phyloP scores from a whole-genome alignment of 2,329 filamentous ascomycete species.

The Dendrostoma leiphaemia region DNA sequence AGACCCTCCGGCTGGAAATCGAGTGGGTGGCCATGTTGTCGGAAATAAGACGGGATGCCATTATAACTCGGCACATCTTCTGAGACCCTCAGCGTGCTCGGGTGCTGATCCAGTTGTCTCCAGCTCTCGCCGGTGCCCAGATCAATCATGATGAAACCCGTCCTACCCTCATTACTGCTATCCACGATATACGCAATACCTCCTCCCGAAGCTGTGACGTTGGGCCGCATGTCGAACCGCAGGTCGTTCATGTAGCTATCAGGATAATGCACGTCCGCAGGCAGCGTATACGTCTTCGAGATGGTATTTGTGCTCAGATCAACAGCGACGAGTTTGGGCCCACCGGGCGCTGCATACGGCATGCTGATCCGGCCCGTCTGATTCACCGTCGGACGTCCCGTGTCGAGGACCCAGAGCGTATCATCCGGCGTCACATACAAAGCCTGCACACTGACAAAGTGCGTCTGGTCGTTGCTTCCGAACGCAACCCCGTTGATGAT shows the following conservation, averaged over 20 bases:
- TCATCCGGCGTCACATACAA: slow-evolving; percentile 42
- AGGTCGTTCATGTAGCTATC: slow-evolving; percentile 46
- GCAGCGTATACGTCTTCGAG: slow-evolving; percentile 39
- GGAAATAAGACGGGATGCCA: background rate
- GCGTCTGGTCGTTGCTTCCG: slow-evolving; percentile 38
- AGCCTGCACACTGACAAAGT: slow-evolving; percentile 43
- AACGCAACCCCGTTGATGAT: slow-evolving; percentile 39
- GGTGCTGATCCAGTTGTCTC: slow-evolving; percentile 32
- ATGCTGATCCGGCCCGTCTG: slow-evolving; percentile 33
- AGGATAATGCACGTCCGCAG: slow-evolving; percentile 39
- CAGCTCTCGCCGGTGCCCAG: slow-evolving; percentile 38
- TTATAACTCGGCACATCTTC: background rate
- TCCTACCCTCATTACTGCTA: slow-evolving; percentile 42
- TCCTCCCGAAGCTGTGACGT: slow-evolving; percentile 33
- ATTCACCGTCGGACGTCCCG: slow-evolving; percentile 40
- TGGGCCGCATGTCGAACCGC: slow-evolving; percentile 42
- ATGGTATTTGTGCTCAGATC: slow-evolving; percentile 36
- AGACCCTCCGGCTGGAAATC: background rate
- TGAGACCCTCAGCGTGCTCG: background rate
- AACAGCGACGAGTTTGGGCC: slow-evolving; percentile 42
- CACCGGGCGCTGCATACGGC: slow-evolving; percentile 42
- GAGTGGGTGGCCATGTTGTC: background rate
- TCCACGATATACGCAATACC: slow-evolving; percentile 45
- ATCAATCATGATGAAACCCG: slow-evolving; percentile 44
- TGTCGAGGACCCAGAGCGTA: slow-evolving; percentile 44